Percentiles rank a stretch among this genome's conserved stretches.
These are phyloP conservation scores for Cladosporium sp. DNA, from an alignment of 2,329 filamentous ascomycete genomes.

Conservation along the genomic window DNA sequence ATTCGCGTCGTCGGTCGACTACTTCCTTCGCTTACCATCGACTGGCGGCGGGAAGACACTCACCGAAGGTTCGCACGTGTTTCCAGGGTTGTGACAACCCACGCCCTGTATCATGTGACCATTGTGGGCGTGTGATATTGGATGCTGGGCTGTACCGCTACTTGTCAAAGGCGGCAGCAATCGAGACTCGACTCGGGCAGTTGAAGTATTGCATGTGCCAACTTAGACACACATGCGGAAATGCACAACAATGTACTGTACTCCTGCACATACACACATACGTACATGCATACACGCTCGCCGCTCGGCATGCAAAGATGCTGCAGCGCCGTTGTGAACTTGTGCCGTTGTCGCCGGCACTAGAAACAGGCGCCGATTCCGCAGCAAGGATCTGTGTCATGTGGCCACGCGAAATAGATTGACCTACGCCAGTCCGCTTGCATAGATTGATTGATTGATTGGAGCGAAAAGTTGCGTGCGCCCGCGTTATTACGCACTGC, in stretches of 20 bases:
- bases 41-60: background rate
- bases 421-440: conserved; percentile 8
- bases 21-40: conserved; percentile 11
- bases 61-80: background rate
- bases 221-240: background rate
- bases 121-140: background rate
- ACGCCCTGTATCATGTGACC: background rate
- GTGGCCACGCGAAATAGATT: conserved; percentile 17
- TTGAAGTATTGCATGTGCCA: background rate
- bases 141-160: background rate
- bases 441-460: background rate
- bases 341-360: background rate
- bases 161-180: background rate
- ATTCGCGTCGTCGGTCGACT: conserved; percentile 1
- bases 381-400: conserved; percentile 12
- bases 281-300: background rate
- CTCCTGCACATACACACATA: background rate
- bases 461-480: background rate
- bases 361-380: background rate
- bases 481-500: background rate
- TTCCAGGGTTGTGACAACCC: background rate
- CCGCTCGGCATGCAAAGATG: conserved; percentile 13
- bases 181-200: background rate
- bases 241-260: background rate
- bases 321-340: conserved; percentile 10